Evolutionary conservation across 345 rosid genomes (phyloP).

Genomic region (Brassica juncea): DNA sequence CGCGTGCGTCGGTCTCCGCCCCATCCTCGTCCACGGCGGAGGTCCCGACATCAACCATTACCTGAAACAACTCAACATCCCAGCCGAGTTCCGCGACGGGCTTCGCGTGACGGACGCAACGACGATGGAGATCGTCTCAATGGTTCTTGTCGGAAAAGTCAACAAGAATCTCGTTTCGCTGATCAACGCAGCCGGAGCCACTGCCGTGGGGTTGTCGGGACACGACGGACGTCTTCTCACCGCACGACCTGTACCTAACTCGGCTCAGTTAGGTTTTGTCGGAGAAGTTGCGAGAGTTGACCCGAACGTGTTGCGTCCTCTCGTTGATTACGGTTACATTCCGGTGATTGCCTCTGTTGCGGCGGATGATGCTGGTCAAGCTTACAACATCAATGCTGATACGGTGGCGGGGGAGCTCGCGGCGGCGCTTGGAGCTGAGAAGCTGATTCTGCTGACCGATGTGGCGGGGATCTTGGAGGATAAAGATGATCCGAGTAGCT

Average conservation of each 20-base stretch:
- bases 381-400: conserved; percentile 91
- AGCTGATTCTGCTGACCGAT: conserved; percentile 79
- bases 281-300: conserved; percentile 84
- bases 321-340: conserved; percentile 60
- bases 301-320: conserved; percentile 56
- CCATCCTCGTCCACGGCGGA: conserved; percentile 89
- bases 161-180: conserved; percentile 79
- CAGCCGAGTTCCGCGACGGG: conserved; percentile 72
- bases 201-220: conserved; percentile 84
- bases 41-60: conserved; percentile 86
- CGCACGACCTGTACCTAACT: conserved; percentile 72
- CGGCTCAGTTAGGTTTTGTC: conserved; percentile 73
- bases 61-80: conserved; percentile 65
- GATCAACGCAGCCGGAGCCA: conserved; percentile 80
- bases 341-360: conserved; percentile 96
- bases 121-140: conserved; percentile 95
- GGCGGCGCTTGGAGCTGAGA: conserved; percentile 91
- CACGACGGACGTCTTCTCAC: conserved; percentile 85
- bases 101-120: conserved; percentile 85
- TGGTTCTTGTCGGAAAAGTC: conserved; percentile 89
- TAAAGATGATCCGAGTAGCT: conserved; percentile 59
- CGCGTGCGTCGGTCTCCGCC: conserved; percentile 85
- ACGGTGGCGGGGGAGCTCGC: conserved; percentile 95
- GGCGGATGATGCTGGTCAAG: conserved; percentile 68
- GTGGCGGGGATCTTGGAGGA: conserved; percentile 80